These are phyloP conservation scores for Tagetes erecta DNA, from an alignment of 129 eudicot genomes.

Conservation along the genomic window DNA sequence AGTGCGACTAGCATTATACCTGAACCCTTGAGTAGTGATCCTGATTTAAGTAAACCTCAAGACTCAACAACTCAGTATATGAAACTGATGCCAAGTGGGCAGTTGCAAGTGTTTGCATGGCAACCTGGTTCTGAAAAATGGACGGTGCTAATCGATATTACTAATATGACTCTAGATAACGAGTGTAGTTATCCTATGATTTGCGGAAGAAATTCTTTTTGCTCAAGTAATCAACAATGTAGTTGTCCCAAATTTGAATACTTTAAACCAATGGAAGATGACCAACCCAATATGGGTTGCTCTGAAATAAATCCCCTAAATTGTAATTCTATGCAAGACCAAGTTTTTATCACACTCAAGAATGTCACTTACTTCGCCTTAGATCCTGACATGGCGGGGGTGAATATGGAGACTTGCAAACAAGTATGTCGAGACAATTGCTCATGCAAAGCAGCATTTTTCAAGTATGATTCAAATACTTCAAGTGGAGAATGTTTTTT, in stretches of 20 bases:
- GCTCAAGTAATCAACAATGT: conserved; percentile 28
- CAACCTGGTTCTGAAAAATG: background rate
- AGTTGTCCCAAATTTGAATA: conserved; percentile 23
- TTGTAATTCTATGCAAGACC: conserved; percentile 17
- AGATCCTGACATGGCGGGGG: background rate
- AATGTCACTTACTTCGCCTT: conserved; percentile 20
- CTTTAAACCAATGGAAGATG: background rate
- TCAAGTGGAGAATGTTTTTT: conserved; percentile 16
- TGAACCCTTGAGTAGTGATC: no score
- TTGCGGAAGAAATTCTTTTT: conserved; percentile 39
- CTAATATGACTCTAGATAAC: background rate
- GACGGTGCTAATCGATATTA: background rate
- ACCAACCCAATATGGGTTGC: conserved; percentile 34
- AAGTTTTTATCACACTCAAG: conserved; percentile 27
- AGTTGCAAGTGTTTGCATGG: conserved; percentile 16
- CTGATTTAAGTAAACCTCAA: background rate
- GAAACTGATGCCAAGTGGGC: conserved; percentile 32
- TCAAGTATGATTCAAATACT: background rate
- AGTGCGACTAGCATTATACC: background rate
- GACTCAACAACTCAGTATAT: conserved; percentile 12
- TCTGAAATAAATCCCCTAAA: conserved; percentile 4
- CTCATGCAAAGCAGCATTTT: conserved; percentile 45
- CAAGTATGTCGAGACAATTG: conserved; percentile 39
- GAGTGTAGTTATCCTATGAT: conserved; percentile 23
- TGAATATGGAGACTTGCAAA: conserved; percentile 36